Base-by-base conservation (phyloP, 2,329 filamentous ascomycete species). In the Colletotrichum chrysophilum region DNA sequence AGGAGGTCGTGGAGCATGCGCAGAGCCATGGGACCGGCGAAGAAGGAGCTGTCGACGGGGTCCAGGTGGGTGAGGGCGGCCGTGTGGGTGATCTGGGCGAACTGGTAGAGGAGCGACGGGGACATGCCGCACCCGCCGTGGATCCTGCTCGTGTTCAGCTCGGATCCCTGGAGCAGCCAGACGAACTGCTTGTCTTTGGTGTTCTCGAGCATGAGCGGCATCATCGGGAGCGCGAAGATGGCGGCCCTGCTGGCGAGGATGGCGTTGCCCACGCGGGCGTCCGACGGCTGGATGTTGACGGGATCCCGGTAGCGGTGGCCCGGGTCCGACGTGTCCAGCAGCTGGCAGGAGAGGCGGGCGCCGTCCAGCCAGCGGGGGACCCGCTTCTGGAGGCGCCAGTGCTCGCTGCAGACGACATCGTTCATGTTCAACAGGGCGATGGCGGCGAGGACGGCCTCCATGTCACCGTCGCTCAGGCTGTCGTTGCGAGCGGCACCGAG, bases 111-210 rank as follows among this genome's bases (percentile, higher is more conserved):
- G 5, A 87, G 78, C 55, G 82, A 84, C 67, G 84, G 85, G 0
- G 85, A 86, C 71, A 86, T 86, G 12, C 85, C 85, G 62, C 85
- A 87, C 0, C 84, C 85, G 10, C 85, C 85, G 61, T 87, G 85
- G 5, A 87, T 85, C 67, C 85, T 80, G 38, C 81, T 82, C 76
- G 83, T 82, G 13, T 85, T 83, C 21, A 72, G 76, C 38, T 81
- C 79, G 1, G 81, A 82, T 4, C 84, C 85, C 56, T 86, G 85
- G 1, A 85, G 79, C 10, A 87, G 80, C 84, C 85, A 87, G 9
- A 80, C 82, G 65, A 87, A 86, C 28, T 84, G 80, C 4, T 78
- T 74, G 2, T 82, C 76, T 66, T 85, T 81, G 3, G 78, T 78
- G 10, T 77, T 73, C 4, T 80, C 80, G 3, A 77, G 28, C 18